Evolutionary conservation across 139 green algal species (phyloP), one percentile per base, ranked within the genome.

Genomic region (Pseudopediastrum boryanum): DNA sequence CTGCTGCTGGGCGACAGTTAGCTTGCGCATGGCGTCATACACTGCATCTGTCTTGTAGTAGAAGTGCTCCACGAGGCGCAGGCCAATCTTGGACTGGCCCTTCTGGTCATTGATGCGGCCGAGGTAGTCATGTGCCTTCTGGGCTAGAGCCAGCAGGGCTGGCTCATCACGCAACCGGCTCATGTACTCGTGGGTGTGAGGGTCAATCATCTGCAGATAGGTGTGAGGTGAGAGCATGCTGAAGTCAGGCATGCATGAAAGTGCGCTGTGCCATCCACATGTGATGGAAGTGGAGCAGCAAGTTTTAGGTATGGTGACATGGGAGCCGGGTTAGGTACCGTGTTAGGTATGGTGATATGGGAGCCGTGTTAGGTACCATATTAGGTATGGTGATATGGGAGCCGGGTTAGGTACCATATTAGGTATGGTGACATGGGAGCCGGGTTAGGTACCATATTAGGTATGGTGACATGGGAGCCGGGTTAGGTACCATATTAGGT

Each of bases 161-260:
- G 92, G 87, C 91, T 99, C 97, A 69, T 99, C 96, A 65, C 91
- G 90, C 41, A 99, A 84, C 25, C 96, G 88, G 36, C 92, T 83
- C 84, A 99, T 87, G 88, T 98, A 99, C 87, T 97, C 92, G 77
- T 98, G 90, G 33, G 94, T 98, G 87, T 99, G 96, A 0, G 97
- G 95, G 82, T 99, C 97, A 23, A 95, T 93, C 12, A 95, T 87
- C 89, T 96, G 87, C 29, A n/a, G 29, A 21, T 19, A 7, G 23
- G 21, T 42, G 4, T 4, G 38, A 29, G 64, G 27, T 13, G 56
- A 27, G 56, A 27, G 56, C 25, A 29, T 21, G 56, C 9, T 21
- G 56, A 27, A 9, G 56, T 72, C 9, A 6, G 6, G 9, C 12
- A 44, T 1, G 41, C 12, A 42, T 2, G 5, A 58, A 0, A 54